Conservation (phyloP, 768 basidiomycete species). For the Leccinellum albellum region DNA sequence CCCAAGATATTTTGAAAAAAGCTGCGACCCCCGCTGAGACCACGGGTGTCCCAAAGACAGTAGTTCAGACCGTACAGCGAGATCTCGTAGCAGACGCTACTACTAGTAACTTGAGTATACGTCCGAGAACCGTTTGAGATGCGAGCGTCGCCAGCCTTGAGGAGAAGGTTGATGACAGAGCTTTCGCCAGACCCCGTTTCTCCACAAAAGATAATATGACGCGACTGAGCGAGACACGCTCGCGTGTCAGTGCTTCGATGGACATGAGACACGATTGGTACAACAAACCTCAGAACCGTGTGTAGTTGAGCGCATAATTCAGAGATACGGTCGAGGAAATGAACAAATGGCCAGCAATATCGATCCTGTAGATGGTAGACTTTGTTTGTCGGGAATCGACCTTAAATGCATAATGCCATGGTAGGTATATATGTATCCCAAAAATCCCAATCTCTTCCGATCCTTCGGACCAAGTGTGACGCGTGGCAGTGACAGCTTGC, state of each 20-base stretch:
- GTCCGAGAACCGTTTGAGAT: conserved; percentile 7
- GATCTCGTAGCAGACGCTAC: background rate
- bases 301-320: background rate
- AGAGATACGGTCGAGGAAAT: no score
- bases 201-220: conserved; percentile 21
- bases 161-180: conserved; percentile 25
- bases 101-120: conserved; percentile 10
- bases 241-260: background rate
- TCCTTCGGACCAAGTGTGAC: no score
- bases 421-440: no score
- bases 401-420: no score
- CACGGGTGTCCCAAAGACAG: conserved; percentile 36
- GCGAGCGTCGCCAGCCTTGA: background rate
- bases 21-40: conserved; percentile 31
- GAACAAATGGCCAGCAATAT: no score
- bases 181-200: conserved; percentile 27
- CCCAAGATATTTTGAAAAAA: conserved; percentile 11
- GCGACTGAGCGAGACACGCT: background rate
- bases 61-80: conserved; percentile 1
- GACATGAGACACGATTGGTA: background rate
- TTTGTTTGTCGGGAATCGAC: no score
- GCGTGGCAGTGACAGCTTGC: no score
- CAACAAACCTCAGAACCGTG: background rate
- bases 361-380: no score
- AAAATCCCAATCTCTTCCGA: no score